Evolutionary conservation across 2,329 filamentous ascomycete species (phyloP), one percentile per base, ranked within the genome.

Genomic region (Seiridium unicorne): DNA sequence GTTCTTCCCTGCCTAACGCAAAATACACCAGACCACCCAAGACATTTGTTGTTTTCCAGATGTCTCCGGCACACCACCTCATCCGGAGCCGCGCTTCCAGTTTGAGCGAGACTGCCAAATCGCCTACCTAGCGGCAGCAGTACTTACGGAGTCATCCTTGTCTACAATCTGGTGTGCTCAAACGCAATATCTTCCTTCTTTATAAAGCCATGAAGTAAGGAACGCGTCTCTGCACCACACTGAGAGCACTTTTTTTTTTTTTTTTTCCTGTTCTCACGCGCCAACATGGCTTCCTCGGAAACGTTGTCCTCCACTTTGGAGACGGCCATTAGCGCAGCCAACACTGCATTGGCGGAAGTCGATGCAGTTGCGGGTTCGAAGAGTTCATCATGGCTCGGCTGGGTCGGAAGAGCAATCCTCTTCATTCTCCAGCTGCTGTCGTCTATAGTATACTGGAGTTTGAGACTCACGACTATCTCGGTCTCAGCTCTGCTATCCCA

Each of bases 381-480:
- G 44, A 66, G 69, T 4, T 77, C 75, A 13, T 81, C 84, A 48
- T 88, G 85, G 85, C 76, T 88, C 51, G 83, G 84, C 31, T 71
- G 85, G 57, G 73, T 88, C 58, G 84, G 81, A 26, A 79, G 80
- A 70, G 68, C 86, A 64, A 76, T 85, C n/a, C 72, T 87, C 61
- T 78, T 77, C 63, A 69, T 83, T 46, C 74, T 89, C 60, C 84
- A 85, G 58, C 69, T 85, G 46, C 72, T 84, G 47, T 85, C 86
- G 18, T 82, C 79, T 26, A 74, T 88, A 38, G 70, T 89, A 47
- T 96, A 95, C 77, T 96, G 91, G 88, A 76, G 88, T 58, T 86
- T 97, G 66, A 92, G 90, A 62, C 90, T 97, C 70, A 85, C 89
- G 18, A 96, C 94, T 34, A 93, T 98, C 66, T 96, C 92, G 13